Percentiles rank a stretch among this genome's conserved stretches.
Conservation (phyloP, 2,329 filamentous ascomycete species). For the Xylariomycetidae sp. region DNA sequence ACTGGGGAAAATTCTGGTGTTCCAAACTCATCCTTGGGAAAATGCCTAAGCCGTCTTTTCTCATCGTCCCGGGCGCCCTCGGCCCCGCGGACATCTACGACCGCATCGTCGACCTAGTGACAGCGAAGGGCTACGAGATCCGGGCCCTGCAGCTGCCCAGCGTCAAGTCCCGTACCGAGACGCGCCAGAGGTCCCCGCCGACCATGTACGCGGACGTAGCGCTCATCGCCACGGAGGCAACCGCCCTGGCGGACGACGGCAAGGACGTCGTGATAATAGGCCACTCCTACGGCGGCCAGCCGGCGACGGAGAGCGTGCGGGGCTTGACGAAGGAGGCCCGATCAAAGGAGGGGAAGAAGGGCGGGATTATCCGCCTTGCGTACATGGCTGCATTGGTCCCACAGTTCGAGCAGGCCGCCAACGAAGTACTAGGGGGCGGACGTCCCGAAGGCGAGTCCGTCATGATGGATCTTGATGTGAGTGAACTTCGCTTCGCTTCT, state of each 20-base stretch:
- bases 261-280: constrained; percentile 19
- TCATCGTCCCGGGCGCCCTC: no score
- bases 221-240: constrained; percentile 17
- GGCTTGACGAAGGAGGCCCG: constrained; percentile 30
- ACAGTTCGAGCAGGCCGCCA: constrained; percentile 16
- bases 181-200: constrained; percentile 8
- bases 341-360: constrained; percentile 28
- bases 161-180: constrained; percentile 2
- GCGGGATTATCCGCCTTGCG: constrained; percentile 29
- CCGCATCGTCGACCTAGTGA: constrained; percentile 6
- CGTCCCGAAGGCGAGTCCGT: constrained; percentile 1
- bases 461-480: constrained; percentile 3
- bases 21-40: no score
- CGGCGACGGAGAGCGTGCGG: constrained; percentile 25
- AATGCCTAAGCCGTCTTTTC: no score
- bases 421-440: constrained; percentile 2
- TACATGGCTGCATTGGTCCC: constrained; percentile 26
- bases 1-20: no score
- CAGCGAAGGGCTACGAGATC: constrained; percentile 9
- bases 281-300: constrained; percentile 23
- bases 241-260: constrained; percentile 26
- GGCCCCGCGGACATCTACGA: no score
- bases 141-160: constrained; percentile 11
- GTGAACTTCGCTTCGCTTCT: not conserved
- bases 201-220: constrained; percentile 28